Evolutionary conservation across 305 asterid species (phyloP).

Genomic region (Fraxinus greggii): DNA sequence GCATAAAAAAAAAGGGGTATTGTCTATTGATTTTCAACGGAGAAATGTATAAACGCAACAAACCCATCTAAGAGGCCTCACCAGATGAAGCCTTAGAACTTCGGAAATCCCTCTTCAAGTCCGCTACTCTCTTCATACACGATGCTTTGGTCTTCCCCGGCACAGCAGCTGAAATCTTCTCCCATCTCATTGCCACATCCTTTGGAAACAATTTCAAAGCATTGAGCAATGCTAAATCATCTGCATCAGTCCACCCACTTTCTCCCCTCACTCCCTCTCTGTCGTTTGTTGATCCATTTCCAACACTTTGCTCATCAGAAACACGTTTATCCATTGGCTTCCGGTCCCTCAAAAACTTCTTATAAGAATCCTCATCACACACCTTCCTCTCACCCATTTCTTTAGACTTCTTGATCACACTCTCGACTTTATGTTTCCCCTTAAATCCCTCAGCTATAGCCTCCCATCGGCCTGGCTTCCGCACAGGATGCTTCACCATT

Average conservation of each 20-base stretch:
- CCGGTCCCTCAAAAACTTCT: conserved; percentile 64
- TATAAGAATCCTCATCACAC: conserved; percentile 67
- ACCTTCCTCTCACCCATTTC: conserved; percentile 60
- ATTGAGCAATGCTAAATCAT: conserved; percentile 85
- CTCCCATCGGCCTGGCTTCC: conserved; percentile 94
- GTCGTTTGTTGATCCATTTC: conserved; percentile 13
- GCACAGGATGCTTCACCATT: conserved; percentile 74
- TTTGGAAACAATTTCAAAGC: conserved; percentile 81
- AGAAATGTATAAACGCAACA: not conserved
- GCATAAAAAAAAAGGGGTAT: not conserved
- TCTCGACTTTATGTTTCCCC: conserved; percentile 63
- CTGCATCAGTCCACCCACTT: conserved; percentile 61
- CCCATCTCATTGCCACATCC: conserved; percentile 88
- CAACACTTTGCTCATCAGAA: conserved; percentile 29
- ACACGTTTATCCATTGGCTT: conserved; percentile 53
- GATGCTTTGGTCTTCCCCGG: conserved; percentile 73
- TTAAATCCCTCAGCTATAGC: conserved; percentile 73
- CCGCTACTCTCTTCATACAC: conserved; percentile 68
- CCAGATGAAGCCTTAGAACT: conserved; percentile 57
- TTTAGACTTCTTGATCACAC: conserved; percentile 63
- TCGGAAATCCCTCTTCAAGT: conserved; percentile 78
- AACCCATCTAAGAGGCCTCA: conserved; percentile 35
- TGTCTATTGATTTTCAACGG: not conserved
- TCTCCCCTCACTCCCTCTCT: conserved; percentile 35
- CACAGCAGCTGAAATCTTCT: conserved; percentile 79